Evolutionary conservation across 108 stramenopile species (phyloP).

Genomic region (Cylindrotheca closterium): DNA sequence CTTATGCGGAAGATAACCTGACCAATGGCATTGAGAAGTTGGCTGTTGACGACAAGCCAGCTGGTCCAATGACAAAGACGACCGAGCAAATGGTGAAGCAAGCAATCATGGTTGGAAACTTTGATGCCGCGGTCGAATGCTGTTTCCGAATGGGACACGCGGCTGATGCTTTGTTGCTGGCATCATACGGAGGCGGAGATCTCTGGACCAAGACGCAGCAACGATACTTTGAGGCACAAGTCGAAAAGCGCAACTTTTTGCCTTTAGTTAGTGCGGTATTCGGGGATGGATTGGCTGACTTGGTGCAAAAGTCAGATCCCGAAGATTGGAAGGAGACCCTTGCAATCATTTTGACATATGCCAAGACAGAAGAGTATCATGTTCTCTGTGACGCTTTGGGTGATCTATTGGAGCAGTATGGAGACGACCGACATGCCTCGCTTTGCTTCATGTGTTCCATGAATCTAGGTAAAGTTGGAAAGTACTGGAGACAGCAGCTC

Average conservation of each 20-base stretch:
- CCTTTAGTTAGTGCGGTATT: constrained; percentile 88
- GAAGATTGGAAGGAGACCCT: constrained; percentile 92
- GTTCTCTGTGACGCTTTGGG: constrained; percentile 87
- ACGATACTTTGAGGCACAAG: constrained; percentile 80
- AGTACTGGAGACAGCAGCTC: constrained; percentile 82
- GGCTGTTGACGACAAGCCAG: constrained; percentile 7
- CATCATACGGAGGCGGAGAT: constrained; percentile 92
- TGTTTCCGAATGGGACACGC: constrained; percentile 87
- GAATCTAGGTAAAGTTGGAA: constrained; percentile 80
- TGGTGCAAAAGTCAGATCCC: constrained; percentile 76
- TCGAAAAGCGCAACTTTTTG: constrained; percentile 73
- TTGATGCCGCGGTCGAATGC: constrained; percentile 95
- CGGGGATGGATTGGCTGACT: constrained; percentile 59
- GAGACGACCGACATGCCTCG: constrained; percentile 79
- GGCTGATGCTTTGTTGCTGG: constrained; percentile 92
- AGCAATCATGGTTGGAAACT: constrained; percentile 94
- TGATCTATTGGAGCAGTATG: constrained; percentile 76
- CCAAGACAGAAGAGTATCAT: constrained; percentile 90
- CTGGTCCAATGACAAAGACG: constrained; percentile 39
- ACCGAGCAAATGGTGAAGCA: constrained; percentile 80
- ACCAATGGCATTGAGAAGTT: constrained; percentile 21
- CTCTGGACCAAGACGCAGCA: constrained; percentile 92
- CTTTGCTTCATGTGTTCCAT: constrained; percentile 96
- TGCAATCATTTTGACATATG: constrained; percentile 93
- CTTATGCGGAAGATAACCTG: constrained; percentile 13